phyloP scores from a whole-genome alignment of 495 filamentous ascomycete genomes.

The Hyaloscypha variabilis region DNA sequence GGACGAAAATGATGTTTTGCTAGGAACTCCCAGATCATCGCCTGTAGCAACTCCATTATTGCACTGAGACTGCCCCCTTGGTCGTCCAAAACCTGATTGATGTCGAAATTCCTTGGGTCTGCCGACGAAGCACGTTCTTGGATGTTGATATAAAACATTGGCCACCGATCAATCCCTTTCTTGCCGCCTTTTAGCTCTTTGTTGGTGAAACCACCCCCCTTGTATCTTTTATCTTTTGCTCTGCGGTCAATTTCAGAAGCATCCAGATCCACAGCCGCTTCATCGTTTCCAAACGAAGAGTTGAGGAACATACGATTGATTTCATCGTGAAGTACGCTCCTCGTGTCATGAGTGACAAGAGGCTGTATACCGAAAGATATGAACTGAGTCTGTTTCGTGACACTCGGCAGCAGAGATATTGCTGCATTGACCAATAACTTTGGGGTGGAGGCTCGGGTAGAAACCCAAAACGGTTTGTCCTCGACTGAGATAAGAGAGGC shows the following conservation, averaged over 20 bases:
- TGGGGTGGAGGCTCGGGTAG: slow-evolving; percentile 63
- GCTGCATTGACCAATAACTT: slow-evolving; percentile 64
- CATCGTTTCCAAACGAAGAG: slow-evolving; percentile 76
- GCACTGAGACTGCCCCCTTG: slow-evolving; percentile 37
- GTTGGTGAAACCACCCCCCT: slow-evolving; percentile 53
- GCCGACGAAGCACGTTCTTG: slow-evolving; percentile 34
- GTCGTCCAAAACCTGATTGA: slow-evolving; percentile 40
- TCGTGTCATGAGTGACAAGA: slow-evolving; percentile 49
- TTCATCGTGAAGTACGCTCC: slow-evolving; percentile 74
- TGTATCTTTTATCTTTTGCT: slow-evolving; percentile 43
- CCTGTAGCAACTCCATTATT: slow-evolving; percentile 62
- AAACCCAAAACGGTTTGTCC: slow-evolving; percentile 62
- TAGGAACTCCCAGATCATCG: slow-evolving; percentile 68
- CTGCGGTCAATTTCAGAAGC: slow-evolving; percentile 39
- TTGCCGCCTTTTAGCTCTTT: slow-evolving; percentile 57
- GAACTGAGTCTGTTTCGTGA: slow-evolving; percentile 76
- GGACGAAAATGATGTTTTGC: slow-evolving; percentile 60
- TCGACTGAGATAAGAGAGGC: slow-evolving; percentile 58
- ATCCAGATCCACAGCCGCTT: slow-evolving; percentile 41
- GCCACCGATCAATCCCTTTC: slow-evolving; percentile 80
- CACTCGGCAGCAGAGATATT: slow-evolving; percentile 69
- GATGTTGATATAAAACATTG: slow-evolving; percentile 89
- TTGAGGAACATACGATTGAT: slow-evolving; percentile 76
- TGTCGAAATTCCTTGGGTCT: not conserved
- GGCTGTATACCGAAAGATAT: slow-evolving; percentile 73